A percentile compares a stretch with the other conserved stretches of the same genome.
These are phyloP conservation scores for Hypoxylon sp. DNA, from an alignment of 2,329 filamentous ascomycete genomes.

Conservation along the genomic window DNA sequence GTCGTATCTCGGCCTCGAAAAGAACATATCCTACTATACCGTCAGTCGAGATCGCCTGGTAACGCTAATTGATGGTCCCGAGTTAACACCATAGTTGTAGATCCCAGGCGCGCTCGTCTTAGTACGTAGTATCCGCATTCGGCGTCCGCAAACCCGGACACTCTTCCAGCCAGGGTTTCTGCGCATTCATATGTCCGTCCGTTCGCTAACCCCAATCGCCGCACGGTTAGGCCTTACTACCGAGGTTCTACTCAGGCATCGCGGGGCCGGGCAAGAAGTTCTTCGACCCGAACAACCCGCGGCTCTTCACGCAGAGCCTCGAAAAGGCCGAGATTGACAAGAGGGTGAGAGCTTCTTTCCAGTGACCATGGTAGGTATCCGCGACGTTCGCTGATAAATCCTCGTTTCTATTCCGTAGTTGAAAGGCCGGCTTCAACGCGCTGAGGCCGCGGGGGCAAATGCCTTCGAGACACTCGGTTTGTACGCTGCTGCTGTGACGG, in stretches of 20 bases:
- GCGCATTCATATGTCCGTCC: no score
- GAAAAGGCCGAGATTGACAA: constrained; percentile 50
- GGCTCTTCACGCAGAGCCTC: constrained; percentile 43
- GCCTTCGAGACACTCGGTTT: constrained; percentile 51
- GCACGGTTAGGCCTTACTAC: constrained; percentile 44
- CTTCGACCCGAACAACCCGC: constrained; percentile 49
- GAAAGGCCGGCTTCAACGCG: constrained; percentile 45
- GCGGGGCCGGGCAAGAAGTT: constrained; percentile 47
- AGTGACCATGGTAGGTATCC: not conserved
- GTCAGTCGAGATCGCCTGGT: constrained; percentile 37
- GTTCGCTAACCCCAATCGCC: constrained; percentile 7
- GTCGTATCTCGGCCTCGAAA: constrained; percentile 46
- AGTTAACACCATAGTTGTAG: constrained; percentile 35
- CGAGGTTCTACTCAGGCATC: constrained; percentile 51
- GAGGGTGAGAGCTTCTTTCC: constrained; percentile 37
- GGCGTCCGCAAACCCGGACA: not conserved
- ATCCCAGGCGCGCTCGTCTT: constrained; percentile 48
- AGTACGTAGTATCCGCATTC: constrained; percentile 27
- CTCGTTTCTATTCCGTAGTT: constrained; percentile 33
- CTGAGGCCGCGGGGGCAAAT: constrained; percentile 49
- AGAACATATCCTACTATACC: constrained; percentile 53
- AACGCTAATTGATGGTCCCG: not conserved
- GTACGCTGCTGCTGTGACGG: constrained; percentile 50
- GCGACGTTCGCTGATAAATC: constrained; percentile 4
- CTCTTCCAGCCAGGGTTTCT: no score